Evolutionary conservation across 805 yeast genomes (phyloP).

Genomic region (Kuraishia piskuri): DNA sequence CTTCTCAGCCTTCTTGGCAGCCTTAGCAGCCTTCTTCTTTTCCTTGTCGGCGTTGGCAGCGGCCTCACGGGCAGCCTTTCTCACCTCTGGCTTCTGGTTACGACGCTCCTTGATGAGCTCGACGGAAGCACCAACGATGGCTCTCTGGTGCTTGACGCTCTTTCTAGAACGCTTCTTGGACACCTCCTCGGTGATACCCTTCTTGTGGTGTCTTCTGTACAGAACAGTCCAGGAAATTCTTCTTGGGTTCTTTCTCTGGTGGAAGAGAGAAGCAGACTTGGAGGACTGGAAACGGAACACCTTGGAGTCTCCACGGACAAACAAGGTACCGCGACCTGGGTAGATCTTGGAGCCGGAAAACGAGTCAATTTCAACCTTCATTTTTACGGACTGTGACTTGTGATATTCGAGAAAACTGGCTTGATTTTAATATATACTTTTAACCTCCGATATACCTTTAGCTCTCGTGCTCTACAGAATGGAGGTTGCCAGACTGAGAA

Average conservation of each 20-base stretch:
- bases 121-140: slow-evolving; percentile 98
- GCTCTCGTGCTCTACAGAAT: neutral
- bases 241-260: slow-evolving; percentile 99
- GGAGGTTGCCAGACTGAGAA: neutral
- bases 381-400: slow-evolving; percentile 26
- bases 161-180: slow-evolving; percentile 96
- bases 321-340: slow-evolving; percentile 99
- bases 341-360: slow-evolving; percentile 99
- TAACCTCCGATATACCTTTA: neutral
- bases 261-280: slow-evolving; percentile 95
- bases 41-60: slow-evolving; percentile 79
- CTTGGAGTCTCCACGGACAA: slow-evolving; percentile 99
- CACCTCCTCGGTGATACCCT: slow-evolving; percentile 98
- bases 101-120: slow-evolving; percentile 98
- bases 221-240: slow-evolving; percentile 99
- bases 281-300: slow-evolving; percentile 98
- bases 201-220: slow-evolving; percentile 99
- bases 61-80: slow-evolving; percentile 95
- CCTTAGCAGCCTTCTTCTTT: slow-evolving; percentile 86
- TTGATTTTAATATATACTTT: neutral
- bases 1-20: slow-evolving; percentile 90
- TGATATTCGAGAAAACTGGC: neutral
- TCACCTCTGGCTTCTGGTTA: slow-evolving; percentile 89
- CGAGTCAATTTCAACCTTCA: slow-evolving; percentile 99
- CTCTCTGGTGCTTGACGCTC: slow-evolving; percentile 98